phyloP scores from a whole-genome alignment of 306 rosid species.

The Quercus agrifolia region DNA sequence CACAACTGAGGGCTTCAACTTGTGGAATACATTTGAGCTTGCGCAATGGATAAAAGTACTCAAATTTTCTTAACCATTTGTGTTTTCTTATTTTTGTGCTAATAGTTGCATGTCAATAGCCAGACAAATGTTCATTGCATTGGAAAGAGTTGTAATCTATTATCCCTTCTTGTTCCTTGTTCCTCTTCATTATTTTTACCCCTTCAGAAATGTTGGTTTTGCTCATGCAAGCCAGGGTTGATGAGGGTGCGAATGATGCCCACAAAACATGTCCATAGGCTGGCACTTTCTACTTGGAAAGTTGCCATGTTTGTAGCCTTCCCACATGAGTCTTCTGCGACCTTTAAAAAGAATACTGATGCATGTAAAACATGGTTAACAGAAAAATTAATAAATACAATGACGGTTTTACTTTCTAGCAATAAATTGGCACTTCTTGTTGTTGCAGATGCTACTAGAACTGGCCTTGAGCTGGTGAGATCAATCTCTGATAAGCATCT shows the following conservation, averaged over 20 bases:
- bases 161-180: background rate
- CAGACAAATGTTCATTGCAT: constrained; percentile 1
- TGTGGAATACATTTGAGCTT: constrained; percentile 9
- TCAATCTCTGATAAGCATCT: constrained; percentile 66
- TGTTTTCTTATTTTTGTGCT: background rate
- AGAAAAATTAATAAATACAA: background rate
- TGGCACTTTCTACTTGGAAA: background rate
- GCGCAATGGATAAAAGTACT: constrained; percentile 69
- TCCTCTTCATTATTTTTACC: constrained; percentile 7
- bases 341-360: background rate
- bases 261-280: background rate
- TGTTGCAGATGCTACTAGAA: constrained; percentile 53
- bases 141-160: background rate
- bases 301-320: constrained; percentile 13
- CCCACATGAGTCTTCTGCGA: background rate
- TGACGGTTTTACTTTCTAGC: constrained; percentile 2
- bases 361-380: background rate
- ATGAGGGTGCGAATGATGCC: constrained; percentile 2
- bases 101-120: background rate
- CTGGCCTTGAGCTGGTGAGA: constrained; percentile 48
- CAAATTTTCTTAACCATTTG: background rate
- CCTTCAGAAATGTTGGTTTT: background rate
- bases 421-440: constrained; percentile 25
- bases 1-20: constrained; percentile 21
- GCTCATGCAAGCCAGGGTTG: background rate